phyloP scores from a whole-genome alignment of 2,329 filamentous ascomycete species.

The Neonectria hederae region DNA sequence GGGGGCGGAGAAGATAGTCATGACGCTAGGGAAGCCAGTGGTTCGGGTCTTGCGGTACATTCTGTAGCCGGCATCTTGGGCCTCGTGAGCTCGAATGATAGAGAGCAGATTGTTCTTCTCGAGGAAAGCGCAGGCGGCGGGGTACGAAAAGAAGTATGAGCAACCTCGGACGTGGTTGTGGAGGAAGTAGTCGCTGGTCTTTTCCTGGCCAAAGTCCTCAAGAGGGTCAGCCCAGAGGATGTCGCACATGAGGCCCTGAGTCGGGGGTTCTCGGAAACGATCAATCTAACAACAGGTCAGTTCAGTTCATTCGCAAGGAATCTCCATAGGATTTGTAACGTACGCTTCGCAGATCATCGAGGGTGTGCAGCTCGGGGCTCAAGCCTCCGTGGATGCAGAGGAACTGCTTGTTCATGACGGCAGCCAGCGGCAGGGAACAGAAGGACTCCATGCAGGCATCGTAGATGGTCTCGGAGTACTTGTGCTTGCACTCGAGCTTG shows the following conservation, averaged over 20 bases:
- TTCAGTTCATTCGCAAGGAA: conserved; percentile 4
- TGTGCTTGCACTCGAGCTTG: conserved; percentile 99
- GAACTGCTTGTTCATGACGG: conserved; percentile 99
- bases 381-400: conserved; percentile 97
- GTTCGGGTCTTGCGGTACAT: conserved; percentile 99
- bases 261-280: conserved; percentile 96
- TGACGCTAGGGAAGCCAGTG: conserved; percentile 97
- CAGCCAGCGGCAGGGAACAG: conserved; percentile 90
- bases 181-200: conserved; percentile 95
- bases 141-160: conserved; percentile 99
- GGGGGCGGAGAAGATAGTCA: conserved; percentile 99
- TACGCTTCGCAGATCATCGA: conserved; percentile 92
- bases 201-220: conserved; percentile 98
- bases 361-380: conserved; percentile 93
- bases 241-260: conserved; percentile 98
- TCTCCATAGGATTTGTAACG: conserved; percentile 44
- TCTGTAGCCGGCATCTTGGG: conserved; percentile 96
- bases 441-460: conserved; percentile 99
- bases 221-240: conserved; percentile 98
- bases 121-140: conserved; percentile 93
- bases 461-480: conserved; percentile 95
- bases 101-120: conserved; percentile 99
- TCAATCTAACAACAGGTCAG: conserved; percentile 73
- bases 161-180: conserved; percentile 99
- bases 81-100: conserved; percentile 96